A percentile compares a stretch with the other conserved stretches of the same genome.
Evolutionary conservation across 345 rosid genomes (phyloP).

Genomic region (Eucalyptus coolabah): DNA sequence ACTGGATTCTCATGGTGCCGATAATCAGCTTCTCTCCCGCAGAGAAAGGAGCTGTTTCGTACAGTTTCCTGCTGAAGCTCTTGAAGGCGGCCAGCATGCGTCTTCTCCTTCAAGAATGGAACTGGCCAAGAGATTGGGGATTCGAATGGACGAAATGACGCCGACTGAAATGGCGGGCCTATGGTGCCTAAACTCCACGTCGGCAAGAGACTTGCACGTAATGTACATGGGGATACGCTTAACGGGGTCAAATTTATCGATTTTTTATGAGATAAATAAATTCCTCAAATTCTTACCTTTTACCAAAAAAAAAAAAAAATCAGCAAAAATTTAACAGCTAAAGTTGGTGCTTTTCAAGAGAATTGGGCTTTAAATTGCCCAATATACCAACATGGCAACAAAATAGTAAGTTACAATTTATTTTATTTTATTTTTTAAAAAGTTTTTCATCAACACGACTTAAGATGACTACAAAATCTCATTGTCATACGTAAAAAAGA

Average conservation of each 20-base stretch:
- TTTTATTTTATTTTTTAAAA: background rate
- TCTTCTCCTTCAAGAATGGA: constrained; percentile 64
- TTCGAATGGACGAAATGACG: constrained; percentile 74
- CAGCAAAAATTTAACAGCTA: background rate
- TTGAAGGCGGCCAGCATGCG: constrained; percentile 67
- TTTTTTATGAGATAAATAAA: background rate
- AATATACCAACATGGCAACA: background rate
- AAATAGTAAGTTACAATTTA: background rate
- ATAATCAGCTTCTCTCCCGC: constrained; percentile 59
- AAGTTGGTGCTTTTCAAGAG: background rate
- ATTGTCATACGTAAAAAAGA: too few species aligned
- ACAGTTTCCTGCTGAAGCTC: constrained; percentile 73
- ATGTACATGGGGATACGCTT: background rate
- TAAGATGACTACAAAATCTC: background rate
- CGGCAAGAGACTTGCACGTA: background rate
- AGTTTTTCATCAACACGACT: background rate
- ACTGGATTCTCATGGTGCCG: constrained; percentile 65
- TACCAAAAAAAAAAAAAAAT: too few species aligned
- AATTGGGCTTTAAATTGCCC: background rate
- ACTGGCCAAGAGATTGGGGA: constrained; percentile 60
- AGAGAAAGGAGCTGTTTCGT: constrained; percentile 65
- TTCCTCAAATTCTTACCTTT: too few species aligned
- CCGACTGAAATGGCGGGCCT: constrained; percentile 12
- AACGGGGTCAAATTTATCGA: background rate
- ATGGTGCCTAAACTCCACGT: background rate